Evolutionary conservation across 495 filamentous ascomycete genomes (phyloP).

Genomic region (Penicillium parvum): DNA sequence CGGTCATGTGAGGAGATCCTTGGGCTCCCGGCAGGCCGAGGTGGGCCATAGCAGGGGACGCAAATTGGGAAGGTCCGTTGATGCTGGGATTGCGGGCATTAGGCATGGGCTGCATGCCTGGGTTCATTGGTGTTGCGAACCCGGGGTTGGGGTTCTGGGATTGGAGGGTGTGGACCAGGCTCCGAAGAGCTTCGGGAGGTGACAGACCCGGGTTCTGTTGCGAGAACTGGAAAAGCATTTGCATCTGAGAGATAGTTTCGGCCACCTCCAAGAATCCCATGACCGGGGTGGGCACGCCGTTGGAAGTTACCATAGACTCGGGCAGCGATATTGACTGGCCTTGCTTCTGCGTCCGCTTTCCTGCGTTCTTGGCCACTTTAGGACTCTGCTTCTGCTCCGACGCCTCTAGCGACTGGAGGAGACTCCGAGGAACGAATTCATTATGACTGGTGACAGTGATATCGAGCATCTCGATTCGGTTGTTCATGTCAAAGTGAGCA

Average conservation of each 20-base stretch:
- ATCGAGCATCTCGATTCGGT: constrained; percentile 69
- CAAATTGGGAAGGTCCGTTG: constrained; percentile 45
- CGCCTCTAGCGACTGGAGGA: constrained; percentile 45
- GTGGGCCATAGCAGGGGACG: constrained; percentile 48
- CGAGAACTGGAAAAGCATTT: constrained; percentile 58
- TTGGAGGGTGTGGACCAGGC: constrained; percentile 48
- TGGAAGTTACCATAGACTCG: constrained; percentile 57
- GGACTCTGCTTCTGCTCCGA: constrained; percentile 66
- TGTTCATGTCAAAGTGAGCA: constrained; percentile 62
- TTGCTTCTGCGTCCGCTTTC: constrained; percentile 55
- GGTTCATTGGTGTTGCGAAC: constrained; percentile 35
- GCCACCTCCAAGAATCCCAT: constrained; percentile 70
- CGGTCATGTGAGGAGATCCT: constrained; percentile 41
- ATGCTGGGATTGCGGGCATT: constrained; percentile 32
- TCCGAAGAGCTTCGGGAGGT: constrained; percentile 57
- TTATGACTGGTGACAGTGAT: constrained; percentile 59
- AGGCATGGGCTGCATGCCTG: constrained; percentile 36
- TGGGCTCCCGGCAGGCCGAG: constrained; percentile 43
- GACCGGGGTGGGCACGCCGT: constrained; percentile 54
- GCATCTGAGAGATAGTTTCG: constrained; percentile 73
- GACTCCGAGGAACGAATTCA: constrained; percentile 61
- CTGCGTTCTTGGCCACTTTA: constrained; percentile 56
- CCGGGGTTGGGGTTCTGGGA: constrained; percentile 29
- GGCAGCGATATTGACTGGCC: constrained; percentile 52
- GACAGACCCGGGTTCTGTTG: constrained; percentile 53